Base-by-base conservation (phyloP, 2,329 filamentous ascomycete species). In the Fusarium avenaceum region DNA sequence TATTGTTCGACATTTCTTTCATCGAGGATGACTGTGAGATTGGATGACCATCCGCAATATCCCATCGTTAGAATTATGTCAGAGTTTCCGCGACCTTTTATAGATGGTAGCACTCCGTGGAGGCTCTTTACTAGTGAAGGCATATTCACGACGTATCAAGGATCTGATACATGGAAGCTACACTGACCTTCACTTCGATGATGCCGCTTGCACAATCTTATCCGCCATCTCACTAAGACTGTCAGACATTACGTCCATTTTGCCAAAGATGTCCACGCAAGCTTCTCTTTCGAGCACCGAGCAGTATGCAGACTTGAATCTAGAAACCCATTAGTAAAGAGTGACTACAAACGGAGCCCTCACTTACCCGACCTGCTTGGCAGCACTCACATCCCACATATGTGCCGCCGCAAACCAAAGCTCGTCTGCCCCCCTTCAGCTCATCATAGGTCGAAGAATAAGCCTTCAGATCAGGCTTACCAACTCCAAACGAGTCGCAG, bases 231-330 rank as follows among this genome's bases (percentile, higher is more conserved):
- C 55, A 4, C 60, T 55, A 3, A 72, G 15, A 1, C 40, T 57
- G 15, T 72, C 64, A 0, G 66, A 28, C 46, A 72, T 65, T 11
- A 72, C 67, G 33, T 72, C 69, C 66, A 72, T 70, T 42, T 72
- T 52, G 1, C 69, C 67, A 53, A 72, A 72, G 9, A 72, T 57
- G 3, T 72, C 64, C 0, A 61, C 50, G 5, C 56, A 67, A 1
- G 67, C 38, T 17, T 72, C 69, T 10, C 70, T 72, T 14, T 72
- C 67, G 17, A 70, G 32, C 0, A 65, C 45, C 4, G 64, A 67
- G 10, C 67, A 66, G 28, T 71, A 72, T 1, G 70, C 70, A 3
- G 58, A 51, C 13, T 67, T 71, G 26, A 72, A 72, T 17, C 67
- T 64, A 14, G 5, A 14, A 17, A 1, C 2, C 2, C 11, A 20